Evolutionary conservation across 2,329 filamentous ascomycete genomes (phyloP).

Genomic region (Fusarium pseudograminearum): DNA sequence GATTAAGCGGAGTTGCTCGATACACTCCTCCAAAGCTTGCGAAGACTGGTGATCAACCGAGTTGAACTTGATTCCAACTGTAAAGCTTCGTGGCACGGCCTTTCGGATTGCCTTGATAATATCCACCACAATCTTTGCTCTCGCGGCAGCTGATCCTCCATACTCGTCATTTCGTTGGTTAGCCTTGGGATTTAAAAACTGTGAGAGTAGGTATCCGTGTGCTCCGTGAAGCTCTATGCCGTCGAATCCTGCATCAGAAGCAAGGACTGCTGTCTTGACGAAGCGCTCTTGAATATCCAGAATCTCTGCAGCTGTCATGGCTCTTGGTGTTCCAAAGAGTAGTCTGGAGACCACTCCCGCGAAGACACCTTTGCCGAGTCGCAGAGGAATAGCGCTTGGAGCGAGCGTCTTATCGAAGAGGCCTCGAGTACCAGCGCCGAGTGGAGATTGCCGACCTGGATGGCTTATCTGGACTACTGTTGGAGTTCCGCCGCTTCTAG

Average conservation of each 20-base stretch:
- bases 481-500: neutral
- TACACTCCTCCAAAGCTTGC: neutral
- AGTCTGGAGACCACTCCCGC: neutral
- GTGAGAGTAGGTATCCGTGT: neutral
- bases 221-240: conserved; percentile 2
- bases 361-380: neutral
- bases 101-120: neutral
- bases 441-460: neutral
- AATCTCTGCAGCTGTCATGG: neutral
- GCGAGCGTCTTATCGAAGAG: neutral
- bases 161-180: neutral
- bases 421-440: neutral
- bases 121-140: neutral
- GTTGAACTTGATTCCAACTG: neutral
- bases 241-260: neutral
- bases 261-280: neutral
- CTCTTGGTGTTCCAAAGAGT: neutral
- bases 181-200: neutral
- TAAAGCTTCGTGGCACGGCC: neutral
- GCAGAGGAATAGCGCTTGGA: neutral
- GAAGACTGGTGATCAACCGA: neutral
- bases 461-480: conserved; percentile 1
- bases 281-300: neutral
- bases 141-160: neutral
- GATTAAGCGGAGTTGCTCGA: neutral